Evolutionary conservation across 2,329 filamentous ascomycete genomes (phyloP), one percentile per base, ranked within the genome.

Genomic region (Trichoderma asperellum): DNA sequence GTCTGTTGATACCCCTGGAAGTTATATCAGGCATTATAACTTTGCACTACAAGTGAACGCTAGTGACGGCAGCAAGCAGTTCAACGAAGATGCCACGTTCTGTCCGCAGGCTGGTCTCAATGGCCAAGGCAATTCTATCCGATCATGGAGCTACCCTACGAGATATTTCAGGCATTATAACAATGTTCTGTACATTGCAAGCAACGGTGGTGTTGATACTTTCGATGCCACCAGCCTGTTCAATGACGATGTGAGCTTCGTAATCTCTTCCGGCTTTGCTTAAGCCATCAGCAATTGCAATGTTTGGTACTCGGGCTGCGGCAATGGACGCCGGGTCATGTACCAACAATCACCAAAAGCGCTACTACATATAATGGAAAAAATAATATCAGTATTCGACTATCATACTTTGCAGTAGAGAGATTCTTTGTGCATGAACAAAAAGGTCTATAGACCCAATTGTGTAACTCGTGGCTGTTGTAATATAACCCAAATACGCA

Each of bases 171-270:
- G 63, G 16, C 63, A 66, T 4, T 66, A 24, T 14, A 49, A 66
- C 16, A 35, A 52, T 10, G 14, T 49, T 35, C 21, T 27, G 8
- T 66, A 66, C 10, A 49, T 49, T 27, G 63, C 63, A 8, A 32
- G 27, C 14, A 66, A 66, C 11, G 63, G 63, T 7, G 63, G 63
- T 16, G 37, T 32, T n/a, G 47, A 66, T 5, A 35, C 53, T 0
- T 66, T 66, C 49, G 63, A 66, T 40, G 24, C 63, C 2, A 47
- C 35, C 1, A 18, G 37, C 6, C 27, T 27, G 35, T 66, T 58
- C 37, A 66, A 66, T 37, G 63, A 66, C 40, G 63, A 66, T 12
- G 63, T 66, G 37, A 66, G 63, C 37, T 66, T 57, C 1, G 63
- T 66, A 2, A 35, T 66, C n/a, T 49, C 53, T 32, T 29, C 63